Percentiles rank a stretch among this genome's conserved stretches.
Evolutionary conservation across 1,139 yeast species (phyloP).

Genomic region (Martiniozyma asiatica): DNA sequence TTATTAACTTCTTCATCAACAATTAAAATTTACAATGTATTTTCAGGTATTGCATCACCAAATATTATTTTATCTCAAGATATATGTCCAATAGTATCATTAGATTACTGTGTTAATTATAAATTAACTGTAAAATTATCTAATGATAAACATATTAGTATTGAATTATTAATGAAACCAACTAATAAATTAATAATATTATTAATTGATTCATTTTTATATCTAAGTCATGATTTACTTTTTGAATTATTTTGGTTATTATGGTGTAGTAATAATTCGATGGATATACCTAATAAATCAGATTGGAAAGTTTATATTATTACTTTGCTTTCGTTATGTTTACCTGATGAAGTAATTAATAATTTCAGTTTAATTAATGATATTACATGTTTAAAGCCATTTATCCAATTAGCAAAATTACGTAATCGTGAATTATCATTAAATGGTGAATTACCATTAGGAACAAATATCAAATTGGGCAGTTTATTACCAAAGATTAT

Average conservation of each 20-base stretch:
- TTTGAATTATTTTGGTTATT: slow-evolving; percentile 47
- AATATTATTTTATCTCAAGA: slow-evolving; percentile 17
- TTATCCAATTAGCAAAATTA: slow-evolving; percentile 26
- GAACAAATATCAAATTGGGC: slow-evolving; percentile 2
- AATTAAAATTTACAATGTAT: slow-evolving; percentile 50
- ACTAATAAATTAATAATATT: slow-evolving; percentile 28
- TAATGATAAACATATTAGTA: slow-evolving; percentile 22
- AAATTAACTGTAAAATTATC: slow-evolving; percentile 13
- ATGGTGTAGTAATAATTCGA: slow-evolving; percentile 50
- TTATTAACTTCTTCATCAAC: slow-evolving; percentile 24
- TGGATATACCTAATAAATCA: slow-evolving; percentile 26
- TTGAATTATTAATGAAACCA: slow-evolving; percentile 37
- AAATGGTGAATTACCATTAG: not conserved
- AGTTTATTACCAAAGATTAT: slow-evolving; percentile 48
- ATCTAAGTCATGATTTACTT: slow-evolving; percentile 45
- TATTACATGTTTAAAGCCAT: slow-evolving; percentile 30
- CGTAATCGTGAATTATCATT: slow-evolving; percentile 4
- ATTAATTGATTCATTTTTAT: slow-evolving; percentile 38
- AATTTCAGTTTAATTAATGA: slow-evolving; percentile 22
- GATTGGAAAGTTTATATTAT: slow-evolving; percentile 58
- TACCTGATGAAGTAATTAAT: slow-evolving; percentile 28
- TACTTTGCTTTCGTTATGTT: slow-evolving; percentile 35
- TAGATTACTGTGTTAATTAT: slow-evolving; percentile 17
- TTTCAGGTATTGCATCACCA: slow-evolving; percentile 43
- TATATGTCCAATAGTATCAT: slow-evolving; percentile 9